Evolutionary conservation across 768 basidiomycete species (phyloP), one percentile per base, ranked within the genome.

Genomic region (Leccinum aurantiacum): DNA sequence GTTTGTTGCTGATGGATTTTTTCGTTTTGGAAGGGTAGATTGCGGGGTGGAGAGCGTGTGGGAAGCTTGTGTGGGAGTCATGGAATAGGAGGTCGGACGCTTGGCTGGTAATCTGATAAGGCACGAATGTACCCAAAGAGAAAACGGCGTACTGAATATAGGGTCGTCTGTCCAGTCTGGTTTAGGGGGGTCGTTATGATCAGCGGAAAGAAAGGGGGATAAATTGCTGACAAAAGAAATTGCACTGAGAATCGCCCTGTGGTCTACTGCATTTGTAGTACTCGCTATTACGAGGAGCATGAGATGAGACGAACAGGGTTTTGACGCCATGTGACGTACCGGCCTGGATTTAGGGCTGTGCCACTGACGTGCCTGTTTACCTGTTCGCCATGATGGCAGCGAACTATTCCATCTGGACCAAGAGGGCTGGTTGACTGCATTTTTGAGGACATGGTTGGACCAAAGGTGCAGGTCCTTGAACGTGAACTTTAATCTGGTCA

Each of bases 191-290:
- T 35, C 8, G 31, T 37, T 25, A 15, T 15, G 24, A 57, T 62
- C 22, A 63, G 48, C 29, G 6, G 37, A 29, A 37, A 8, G 33
- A 29, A 53, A 22, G 1, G 17, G 8, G 38, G n/a, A 27, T 46
- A 19, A 46, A 4, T 38, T 15, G 61, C 71, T 25, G 62, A 81
- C 81, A 65, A 35, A 72, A 82, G 59, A 79, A 83, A 0, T 52
- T 38, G 29, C 73, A 74, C 13, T 13, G 33, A 6, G 13, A 27
- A 0, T 61, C 52, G 15, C 6, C 4, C 0, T 3, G 3, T 11
- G 35, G n/a, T 57, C 70, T 71, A 6, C 65, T 48, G 57, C 82
- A 83, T n/a, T 41, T 47, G 53, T 77, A 82, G 68, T 77, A 83
- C 3, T 55, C 72, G 61, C 73, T 72, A 59, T 29, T 1, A 49